These are phyloP conservation scores for Prunella vulgaris DNA, from an alignment of 257 asterid species.

Conservation along the genomic window DNA sequence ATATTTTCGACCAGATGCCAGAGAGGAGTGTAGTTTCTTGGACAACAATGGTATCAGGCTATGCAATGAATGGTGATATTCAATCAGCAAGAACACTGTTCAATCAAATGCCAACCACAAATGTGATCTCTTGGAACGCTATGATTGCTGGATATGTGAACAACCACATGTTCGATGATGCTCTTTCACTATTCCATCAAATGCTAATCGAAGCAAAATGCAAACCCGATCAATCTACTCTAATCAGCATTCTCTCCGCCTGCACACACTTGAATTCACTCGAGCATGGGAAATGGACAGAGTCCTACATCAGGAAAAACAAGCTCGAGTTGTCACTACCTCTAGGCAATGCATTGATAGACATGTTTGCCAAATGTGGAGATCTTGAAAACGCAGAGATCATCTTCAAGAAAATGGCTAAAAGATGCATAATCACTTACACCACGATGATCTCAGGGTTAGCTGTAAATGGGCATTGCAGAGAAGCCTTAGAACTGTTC, in stretches of 20 bases:
- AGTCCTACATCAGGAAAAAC: constrained; percentile 35
- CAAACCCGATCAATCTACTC: constrained; percentile 45
- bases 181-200: constrained; percentile 32
- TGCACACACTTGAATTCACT: constrained; percentile 43
- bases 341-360: constrained; percentile 46
- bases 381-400: constrained; percentile 39
- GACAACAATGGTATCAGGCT: constrained; percentile 46
- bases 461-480: constrained; percentile 39
- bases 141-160: constrained; percentile 51
- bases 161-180: constrained; percentile 40
- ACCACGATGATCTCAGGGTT: constrained; percentile 48
- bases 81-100: constrained; percentile 33
- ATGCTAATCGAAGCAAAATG: constrained; percentile 40
- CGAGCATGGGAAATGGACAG: constrained; percentile 50
- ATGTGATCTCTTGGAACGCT: constrained; percentile 56
- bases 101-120: constrained; percentile 34
- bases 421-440: constrained; percentile 49
- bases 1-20: constrained; percentile 36
- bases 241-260: constrained; percentile 42
- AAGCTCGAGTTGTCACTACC: constrained; percentile 34
- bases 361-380: constrained; percentile 56
- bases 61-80: constrained; percentile 33
- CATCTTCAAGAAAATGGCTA: constrained; percentile 32
- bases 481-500: constrained; percentile 37
- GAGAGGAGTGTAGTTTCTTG: constrained; percentile 45